Evolutionary conservation across 768 basidiomycete genomes (phyloP).

Genomic region (Butyriboletus loyo): DNA sequence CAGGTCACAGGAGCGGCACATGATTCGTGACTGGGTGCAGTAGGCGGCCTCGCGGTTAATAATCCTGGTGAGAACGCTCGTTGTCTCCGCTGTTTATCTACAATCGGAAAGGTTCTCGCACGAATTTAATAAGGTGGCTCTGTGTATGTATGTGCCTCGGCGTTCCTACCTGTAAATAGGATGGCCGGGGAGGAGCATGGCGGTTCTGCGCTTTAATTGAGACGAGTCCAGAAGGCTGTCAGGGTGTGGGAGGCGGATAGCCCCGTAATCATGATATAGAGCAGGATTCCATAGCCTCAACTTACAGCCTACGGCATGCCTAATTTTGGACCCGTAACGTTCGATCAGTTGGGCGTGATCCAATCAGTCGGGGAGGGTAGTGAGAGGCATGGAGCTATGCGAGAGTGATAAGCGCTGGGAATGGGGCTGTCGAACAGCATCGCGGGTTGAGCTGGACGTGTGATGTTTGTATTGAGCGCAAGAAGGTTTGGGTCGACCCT

Average conservation of each 20-base stretch:
- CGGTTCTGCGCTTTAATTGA: neutral
- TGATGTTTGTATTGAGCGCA: neutral
- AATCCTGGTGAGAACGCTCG: slow-evolving; percentile 9
- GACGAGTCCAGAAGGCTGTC: neutral
- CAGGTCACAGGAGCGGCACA: neutral
- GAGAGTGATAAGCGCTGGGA: slow-evolving; percentile 5
- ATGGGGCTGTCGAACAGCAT: neutral
- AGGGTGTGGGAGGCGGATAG: neutral
- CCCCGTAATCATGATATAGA: slow-evolving; percentile 9
- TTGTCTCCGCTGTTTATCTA: neutral
- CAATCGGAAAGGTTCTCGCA: neutral
- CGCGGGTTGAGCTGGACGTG: neutral
- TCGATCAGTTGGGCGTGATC: slow-evolving; percentile 14
- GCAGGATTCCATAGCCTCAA: slow-evolving; percentile 5
- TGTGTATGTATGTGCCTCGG: slow-evolving; percentile 1
- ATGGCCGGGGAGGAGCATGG: neutral
- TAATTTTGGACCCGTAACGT: slow-evolving; percentile 3
- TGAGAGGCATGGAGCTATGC: neutral
- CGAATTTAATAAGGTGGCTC: neutral
- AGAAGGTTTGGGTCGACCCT: neutral
- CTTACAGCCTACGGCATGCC: neutral
- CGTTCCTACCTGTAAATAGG: slow-evolving; percentile 1
- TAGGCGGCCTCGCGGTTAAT: slow-evolving; percentile 1
- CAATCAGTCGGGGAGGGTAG: slow-evolving; percentile 10
- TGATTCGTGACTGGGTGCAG: neutral